phyloP scores from a whole-genome alignment of 352 stramenopile genomes.

The Elongisporangium undulatum region DNA sequence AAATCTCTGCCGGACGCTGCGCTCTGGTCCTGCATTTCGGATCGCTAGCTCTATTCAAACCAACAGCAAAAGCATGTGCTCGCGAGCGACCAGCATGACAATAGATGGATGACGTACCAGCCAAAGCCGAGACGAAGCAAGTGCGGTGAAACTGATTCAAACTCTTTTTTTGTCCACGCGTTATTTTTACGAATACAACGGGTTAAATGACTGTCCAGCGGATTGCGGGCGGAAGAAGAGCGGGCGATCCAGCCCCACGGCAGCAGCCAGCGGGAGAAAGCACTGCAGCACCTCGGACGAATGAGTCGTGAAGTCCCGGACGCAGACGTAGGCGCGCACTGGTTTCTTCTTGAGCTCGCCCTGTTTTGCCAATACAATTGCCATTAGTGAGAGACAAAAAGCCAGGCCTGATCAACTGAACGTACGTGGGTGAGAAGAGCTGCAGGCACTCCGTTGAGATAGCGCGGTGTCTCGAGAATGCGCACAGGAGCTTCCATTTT shows the following conservation, averaged over 20 bases:
- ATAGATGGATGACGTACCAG: background rate
- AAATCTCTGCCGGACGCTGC: slow-evolving; percentile 15
- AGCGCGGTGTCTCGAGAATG: slow-evolving; percentile 51
- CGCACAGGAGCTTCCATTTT: slow-evolving; percentile 29
- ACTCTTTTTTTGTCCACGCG: background rate
- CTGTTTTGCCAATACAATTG: slow-evolving; percentile 7
- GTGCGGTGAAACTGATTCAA: slow-evolving; percentile 1
- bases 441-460: slow-evolving; percentile 42
- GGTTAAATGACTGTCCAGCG: slow-evolving; percentile 18
- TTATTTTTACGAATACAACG: slow-evolving; percentile 52
- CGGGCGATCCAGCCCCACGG: slow-evolving; percentile 35
- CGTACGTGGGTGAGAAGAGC: slow-evolving; percentile 57
- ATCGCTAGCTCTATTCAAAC: background rate
- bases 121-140: background rate
- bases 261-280: slow-evolving; percentile 34
- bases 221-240: slow-evolving; percentile 17
- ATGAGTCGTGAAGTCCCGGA: slow-evolving; percentile 37
- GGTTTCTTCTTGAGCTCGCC: slow-evolving; percentile 45
- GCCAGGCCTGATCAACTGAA: background rate
- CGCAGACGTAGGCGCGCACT: slow-evolving; percentile 52
- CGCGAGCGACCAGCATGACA: background rate
- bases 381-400: slow-evolving; percentile 3
- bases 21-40: slow-evolving; percentile 7
- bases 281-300: slow-evolving; percentile 35
- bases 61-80: background rate